Evolutionary conservation across 768 basidiomycete genomes (phyloP).

Genomic region (Suillus plorans): DNA sequence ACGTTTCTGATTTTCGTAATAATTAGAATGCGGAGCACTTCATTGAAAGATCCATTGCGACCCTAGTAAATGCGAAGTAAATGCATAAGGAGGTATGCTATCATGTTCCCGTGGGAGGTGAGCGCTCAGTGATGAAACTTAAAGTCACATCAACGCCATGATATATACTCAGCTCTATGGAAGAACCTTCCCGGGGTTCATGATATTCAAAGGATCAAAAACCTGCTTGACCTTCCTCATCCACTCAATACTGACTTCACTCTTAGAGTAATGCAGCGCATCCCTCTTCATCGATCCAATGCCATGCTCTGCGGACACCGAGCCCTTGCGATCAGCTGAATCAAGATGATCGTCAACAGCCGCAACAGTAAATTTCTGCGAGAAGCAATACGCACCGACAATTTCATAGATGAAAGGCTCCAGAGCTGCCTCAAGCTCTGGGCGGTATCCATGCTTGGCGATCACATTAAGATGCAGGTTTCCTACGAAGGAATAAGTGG

Average conservation of each 20-base stretch:
- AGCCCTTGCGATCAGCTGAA: constrained; percentile 76
- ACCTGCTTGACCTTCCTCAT: constrained; percentile 90
- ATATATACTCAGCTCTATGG: constrained; percentile 11
- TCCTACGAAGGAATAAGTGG: constrained; percentile 42
- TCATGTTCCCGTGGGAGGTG: not conserved
- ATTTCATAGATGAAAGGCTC: constrained; percentile 97
- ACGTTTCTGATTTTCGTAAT: not conserved
- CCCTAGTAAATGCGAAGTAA: not conserved
- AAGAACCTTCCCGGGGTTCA: constrained; percentile 90
- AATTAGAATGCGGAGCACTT: not conserved
- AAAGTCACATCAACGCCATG: not conserved
- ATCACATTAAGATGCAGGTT: constrained; percentile 94
- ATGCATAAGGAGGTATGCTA: not conserved
- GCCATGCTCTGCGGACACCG: constrained; percentile 96
- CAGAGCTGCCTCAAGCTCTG: constrained; percentile 81
- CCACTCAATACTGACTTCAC: constrained; percentile 70
- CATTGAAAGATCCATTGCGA: not conserved
- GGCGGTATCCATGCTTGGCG: constrained; percentile 70
- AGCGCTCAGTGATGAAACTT: not conserved
- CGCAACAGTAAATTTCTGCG: not conserved
- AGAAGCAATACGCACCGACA: constrained; percentile 53
- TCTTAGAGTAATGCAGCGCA: constrained; percentile 87
- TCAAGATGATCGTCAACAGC: constrained; percentile 5
- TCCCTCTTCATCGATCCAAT: constrained; percentile 95
- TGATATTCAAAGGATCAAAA: constrained; percentile 89